A percentile compares a stretch with the other conserved stretches of the same genome.
phyloP scores from a whole-genome alignment of 371 early-diverging fungal species.

The Batrachochytrium dendrobatidis region DNA sequence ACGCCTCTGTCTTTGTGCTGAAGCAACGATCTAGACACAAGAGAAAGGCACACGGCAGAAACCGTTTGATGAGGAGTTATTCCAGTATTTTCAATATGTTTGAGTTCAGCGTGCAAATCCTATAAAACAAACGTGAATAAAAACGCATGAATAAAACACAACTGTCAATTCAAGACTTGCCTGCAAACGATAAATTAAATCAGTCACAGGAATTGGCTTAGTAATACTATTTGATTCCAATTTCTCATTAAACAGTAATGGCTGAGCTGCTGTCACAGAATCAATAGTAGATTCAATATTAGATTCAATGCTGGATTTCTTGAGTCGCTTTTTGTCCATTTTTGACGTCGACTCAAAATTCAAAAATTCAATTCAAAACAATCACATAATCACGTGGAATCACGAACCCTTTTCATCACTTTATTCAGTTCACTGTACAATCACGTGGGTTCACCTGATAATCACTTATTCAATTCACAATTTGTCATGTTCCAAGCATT shows the following conservation, averaged over 20 bases:
- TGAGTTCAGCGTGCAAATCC: constrained; percentile 61
- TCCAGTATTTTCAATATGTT: constrained; percentile 14
- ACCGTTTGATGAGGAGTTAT: constrained; percentile 46
- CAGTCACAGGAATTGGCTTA: constrained; percentile 14
- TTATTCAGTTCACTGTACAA: too few species aligned
- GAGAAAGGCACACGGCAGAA: constrained; percentile 53
- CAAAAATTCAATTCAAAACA: too few species aligned
- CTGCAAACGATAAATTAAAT: constrained; percentile 23
- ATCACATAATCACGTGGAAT: too few species aligned
- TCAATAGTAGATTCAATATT: background rate
- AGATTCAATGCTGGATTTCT: background rate
- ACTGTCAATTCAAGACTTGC: constrained; percentile 7
- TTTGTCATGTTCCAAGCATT: background rate
- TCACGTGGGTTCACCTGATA: too few species aligned
- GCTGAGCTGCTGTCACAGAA: background rate
- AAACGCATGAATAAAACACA: background rate
- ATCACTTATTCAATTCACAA: too few species aligned
- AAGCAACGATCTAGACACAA: constrained; percentile 58
- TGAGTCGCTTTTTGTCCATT: too few species aligned
- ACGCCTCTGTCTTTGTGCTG: constrained; percentile 75
- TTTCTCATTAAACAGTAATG: background rate
- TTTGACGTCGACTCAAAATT: too few species aligned
- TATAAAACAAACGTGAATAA: constrained; percentile 14
- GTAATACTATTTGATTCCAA: background rate
- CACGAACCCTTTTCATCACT: too few species aligned